These are phyloP conservation scores for Yamadazyma sp. DNA, from an alignment of 1,139 yeast species.

Conservation along the genomic window DNA sequence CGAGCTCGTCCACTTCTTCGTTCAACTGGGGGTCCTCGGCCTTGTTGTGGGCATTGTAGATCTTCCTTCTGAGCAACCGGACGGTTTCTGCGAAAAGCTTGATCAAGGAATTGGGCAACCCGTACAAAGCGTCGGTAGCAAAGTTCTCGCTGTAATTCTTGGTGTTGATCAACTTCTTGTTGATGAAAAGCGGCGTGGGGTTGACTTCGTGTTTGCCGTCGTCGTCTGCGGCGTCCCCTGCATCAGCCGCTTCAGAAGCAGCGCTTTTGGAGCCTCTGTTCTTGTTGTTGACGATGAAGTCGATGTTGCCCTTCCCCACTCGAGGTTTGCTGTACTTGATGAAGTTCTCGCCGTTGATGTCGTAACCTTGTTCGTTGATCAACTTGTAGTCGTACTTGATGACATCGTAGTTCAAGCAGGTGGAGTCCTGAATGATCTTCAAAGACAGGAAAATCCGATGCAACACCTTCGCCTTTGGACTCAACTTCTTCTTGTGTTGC, in stretches of 20 bases:
- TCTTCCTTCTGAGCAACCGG: constrained; percentile 60
- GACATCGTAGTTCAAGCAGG: constrained; percentile 46
- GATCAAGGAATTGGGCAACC: constrained; percentile 79
- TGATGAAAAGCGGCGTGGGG: constrained; percentile 44
- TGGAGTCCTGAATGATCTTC: constrained; percentile 72
- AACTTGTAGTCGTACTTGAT: constrained; percentile 37
- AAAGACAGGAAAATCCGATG: constrained; percentile 79
- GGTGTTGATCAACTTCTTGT: constrained; percentile 45
- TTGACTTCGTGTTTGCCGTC: constrained; percentile 8
- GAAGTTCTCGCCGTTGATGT: constrained; percentile 42
- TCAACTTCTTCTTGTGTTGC: constrained; percentile 62
- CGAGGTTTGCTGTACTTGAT: constrained; percentile 29
- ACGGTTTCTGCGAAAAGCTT: constrained; percentile 70
- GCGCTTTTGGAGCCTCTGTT: no score
- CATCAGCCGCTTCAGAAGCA: no score
- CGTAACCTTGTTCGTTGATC: constrained; percentile 34
- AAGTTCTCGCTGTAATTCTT: constrained; percentile 54
- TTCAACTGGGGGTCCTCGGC: constrained; percentile 35
- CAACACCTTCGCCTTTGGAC: constrained; percentile 73
- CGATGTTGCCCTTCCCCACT: constrained; percentile 11
- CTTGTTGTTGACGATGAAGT: constrained; percentile 11
- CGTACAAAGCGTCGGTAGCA: constrained; percentile 80
- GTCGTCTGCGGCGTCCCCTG: background rate
- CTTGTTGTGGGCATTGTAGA: constrained; percentile 43
- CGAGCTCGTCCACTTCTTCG: constrained; percentile 48